Evolutionary conservation across 805 yeast species (phyloP), one percentile per base, ranked within the genome.

Genomic region (Kodamaea jinghongensis): DNA sequence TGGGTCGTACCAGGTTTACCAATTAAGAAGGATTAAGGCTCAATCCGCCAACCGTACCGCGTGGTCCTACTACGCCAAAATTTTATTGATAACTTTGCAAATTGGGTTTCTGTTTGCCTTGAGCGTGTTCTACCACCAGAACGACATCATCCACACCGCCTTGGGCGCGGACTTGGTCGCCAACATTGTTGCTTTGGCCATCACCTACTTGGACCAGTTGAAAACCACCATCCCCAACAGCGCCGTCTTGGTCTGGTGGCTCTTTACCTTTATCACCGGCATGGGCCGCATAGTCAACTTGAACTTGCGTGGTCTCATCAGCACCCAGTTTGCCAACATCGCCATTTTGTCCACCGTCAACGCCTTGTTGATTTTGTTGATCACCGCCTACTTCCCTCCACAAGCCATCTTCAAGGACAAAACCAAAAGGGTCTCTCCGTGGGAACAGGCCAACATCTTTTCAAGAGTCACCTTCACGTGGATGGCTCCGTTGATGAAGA

Each of bases 401-500:
- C 33, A 30, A 13, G 34, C 40, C 4, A 13, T 36, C 10, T 28
- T 13, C 34, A 15, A 36, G 12, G 26, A 17, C 13, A 38, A 26
- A 5, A 12, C 30, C 22, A 27, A 31, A 4, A 28, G 48, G 49
- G 33, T 36, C 10, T 45, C 69, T 31, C 84, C 82, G 1, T 63
- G 67, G 30, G 82, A 78, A 48, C 23, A 14, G 3, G 47, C 51
- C 9, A 81, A 90, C 56, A 65, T 89, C 11, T 78, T 91, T 47
- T 83, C 95, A 2, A 70, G 76, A 38, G 67, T 91, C 37, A 82
- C 95, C 0, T 91, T 93, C 59, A 66, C 81, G 17, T 93, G 99
- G 98, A 87, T 93, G 95, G 80, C 88, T 14, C 79, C 76, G 1
- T 66, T 93, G 52, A 87, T 93, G 82, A 76, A 67, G 49, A 77